These are phyloP conservation scores for Cryptomeria japonica DNA, from an alignment of 75 land plant species.

Conservation along the genomic window DNA sequence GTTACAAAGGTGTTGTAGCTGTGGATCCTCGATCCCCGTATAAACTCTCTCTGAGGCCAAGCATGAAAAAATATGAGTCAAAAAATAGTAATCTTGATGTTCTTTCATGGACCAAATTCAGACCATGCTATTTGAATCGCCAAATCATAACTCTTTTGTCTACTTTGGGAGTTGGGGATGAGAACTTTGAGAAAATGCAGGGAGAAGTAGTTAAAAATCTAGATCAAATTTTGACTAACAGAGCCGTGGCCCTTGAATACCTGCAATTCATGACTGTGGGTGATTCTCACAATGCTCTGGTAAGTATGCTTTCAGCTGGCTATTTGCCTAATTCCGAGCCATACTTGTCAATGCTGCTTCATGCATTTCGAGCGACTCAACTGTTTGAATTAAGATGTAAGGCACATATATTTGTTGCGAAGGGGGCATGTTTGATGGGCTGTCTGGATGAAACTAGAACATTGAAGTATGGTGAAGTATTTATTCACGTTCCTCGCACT, in stretches of 20 bases:
- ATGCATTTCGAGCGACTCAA: slow-evolving; percentile 70
- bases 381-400: slow-evolving; percentile 62
- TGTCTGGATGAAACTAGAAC: slow-evolving; percentile 87
- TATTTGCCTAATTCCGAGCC: slow-evolving; percentile 79
- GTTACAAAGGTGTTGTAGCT: slow-evolving; percentile 95
- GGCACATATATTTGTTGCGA: slow-evolving; percentile 67
- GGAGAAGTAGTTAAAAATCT: slow-evolving; percentile 47
- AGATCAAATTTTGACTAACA: slow-evolving; percentile 58
- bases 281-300: slow-evolving; percentile 51
- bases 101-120: slow-evolving; percentile 51
- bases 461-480: slow-evolving; percentile 84
- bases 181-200: slow-evolving; percentile 67
- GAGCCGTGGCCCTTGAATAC: slow-evolving; percentile 54
- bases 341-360: slow-evolving; percentile 72
- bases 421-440: slow-evolving; percentile 88
- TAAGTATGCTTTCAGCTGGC: slow-evolving; percentile 66
- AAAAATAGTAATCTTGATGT: slow-evolving; percentile 68
- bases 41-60: slow-evolving; percentile 69
- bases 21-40: slow-evolving; percentile 62
- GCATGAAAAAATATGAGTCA: slow-evolving; percentile 84
- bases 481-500: slow-evolving; percentile 71
- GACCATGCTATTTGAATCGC: slow-evolving; percentile 82
- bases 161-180: slow-evolving; percentile 75
- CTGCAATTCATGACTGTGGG: slow-evolving; percentile 57
- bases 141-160: slow-evolving; percentile 85